These are phyloP conservation scores for Torulaspora indica DNA, from an alignment of 805 yeast genomes.

Conservation along the genomic window DNA sequence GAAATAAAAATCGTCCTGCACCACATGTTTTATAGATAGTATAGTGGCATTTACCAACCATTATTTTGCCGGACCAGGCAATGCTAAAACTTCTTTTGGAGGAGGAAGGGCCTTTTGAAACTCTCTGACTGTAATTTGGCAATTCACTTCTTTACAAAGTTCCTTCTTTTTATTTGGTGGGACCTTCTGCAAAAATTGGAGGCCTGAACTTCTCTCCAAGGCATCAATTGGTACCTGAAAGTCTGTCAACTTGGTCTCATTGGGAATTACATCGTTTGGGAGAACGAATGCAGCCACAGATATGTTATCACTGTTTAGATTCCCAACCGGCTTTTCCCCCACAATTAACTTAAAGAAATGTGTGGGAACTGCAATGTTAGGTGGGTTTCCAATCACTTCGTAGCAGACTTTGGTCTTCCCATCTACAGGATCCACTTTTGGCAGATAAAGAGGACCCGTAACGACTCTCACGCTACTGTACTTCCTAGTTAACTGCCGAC, in stretches of 20 bases:
- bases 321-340: conserved; percentile 57
- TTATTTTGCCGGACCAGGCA: conserved; percentile 24
- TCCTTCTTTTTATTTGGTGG: conserved; percentile 53
- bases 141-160: conserved; percentile 74
- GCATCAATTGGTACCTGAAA: conserved; percentile 91
- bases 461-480: conserved; percentile 77
- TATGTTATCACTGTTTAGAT: conserved; percentile 37
- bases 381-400: conserved; percentile 95
- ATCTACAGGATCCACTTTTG: conserved; percentile 63
- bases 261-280: conserved; percentile 79
- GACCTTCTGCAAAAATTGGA: conserved; percentile 68
- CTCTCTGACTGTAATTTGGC: conserved; percentile 64
- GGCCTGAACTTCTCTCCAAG: conserved; percentile 79
- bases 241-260: conserved; percentile 59
- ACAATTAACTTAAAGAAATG: conserved; percentile 90
- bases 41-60: not conserved
- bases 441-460: conserved; percentile 91
- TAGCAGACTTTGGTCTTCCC: conserved; percentile 82
- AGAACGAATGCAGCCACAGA: conserved; percentile 90
- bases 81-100: conserved; percentile 10
- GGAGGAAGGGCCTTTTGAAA: conserved; percentile 36
- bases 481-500: conserved; percentile 65
- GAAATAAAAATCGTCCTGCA: conserved; percentile 4
- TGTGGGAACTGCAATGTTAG: conserved; percentile 94
- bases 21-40: not conserved